Evolutionary conservation across 1,139 yeast species (phyloP), one percentile per base, ranked within the genome.

Genomic region (Pichia sp.): DNA sequence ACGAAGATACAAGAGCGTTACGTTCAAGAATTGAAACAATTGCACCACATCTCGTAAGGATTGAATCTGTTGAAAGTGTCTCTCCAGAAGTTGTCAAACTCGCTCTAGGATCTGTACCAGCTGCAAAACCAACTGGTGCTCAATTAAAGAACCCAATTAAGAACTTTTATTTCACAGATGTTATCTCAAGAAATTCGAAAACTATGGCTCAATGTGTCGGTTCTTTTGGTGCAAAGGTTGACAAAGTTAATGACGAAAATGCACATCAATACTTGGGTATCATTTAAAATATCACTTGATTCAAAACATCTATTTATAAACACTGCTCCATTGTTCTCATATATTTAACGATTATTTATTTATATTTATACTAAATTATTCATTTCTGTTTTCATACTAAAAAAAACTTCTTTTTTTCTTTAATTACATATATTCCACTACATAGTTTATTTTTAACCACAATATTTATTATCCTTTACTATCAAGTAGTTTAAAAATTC

Each of bases 151-250:
- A 79, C 65, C 90, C 89, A 53, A 81, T 87, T 62, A 79, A 79
- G 56, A 85, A 87, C 78, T 87, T 85, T 67, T 87, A 86, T 74
- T 84, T 85, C 73, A 87, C 96, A 41, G 94, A 87, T 67, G 87
- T 85, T 55, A 83, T 87, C 59, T 83, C 95, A 37, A 79, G 95
- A 73, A 80, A 87, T 50, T 86, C 95, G 46, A 88, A 89, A 58
- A 86, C 95, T 38, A 86, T 87, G 95, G 95, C 95, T 47, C 83
- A 77, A 71, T 84, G 94, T 75, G 76, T 80, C 53, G 71, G 80
- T 47, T 69, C 82, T 48, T 80, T 81, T 62, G 87, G 87, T 51
- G 77, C 83, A 51, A 76, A 78, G 68, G 72, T 80, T 56, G 85
- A 80, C 55, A 80, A 80, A 66, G 65, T 72, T 48, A 65, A 65